These are phyloP conservation scores for Phytophthora tubulina DNA, from an alignment of 352 stramenopile genomes.

Conservation along the genomic window DNA sequence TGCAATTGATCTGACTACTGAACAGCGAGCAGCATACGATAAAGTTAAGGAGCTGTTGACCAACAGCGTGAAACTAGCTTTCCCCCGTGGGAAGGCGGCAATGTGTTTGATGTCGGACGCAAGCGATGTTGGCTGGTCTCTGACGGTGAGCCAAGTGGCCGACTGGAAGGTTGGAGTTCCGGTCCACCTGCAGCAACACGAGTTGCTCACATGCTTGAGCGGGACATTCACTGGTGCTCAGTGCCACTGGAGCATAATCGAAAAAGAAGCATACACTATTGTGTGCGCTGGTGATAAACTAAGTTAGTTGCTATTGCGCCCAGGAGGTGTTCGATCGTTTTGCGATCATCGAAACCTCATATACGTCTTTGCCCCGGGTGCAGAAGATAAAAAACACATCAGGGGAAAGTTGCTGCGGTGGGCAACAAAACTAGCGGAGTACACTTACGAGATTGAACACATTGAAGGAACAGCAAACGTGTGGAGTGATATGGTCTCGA, in stretches of 20 bases:
- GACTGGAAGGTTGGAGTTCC: conserved; percentile 4
- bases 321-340: not conserved
- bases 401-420: not conserved
- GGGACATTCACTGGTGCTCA: not conserved
- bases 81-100: not conserved
- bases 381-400: not conserved
- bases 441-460: not conserved
- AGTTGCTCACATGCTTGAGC: conserved; percentile 5
- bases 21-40: not conserved
- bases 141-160: not conserved
- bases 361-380: not conserved
- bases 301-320: not conserved
- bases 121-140: not conserved
- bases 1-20: not conserved
- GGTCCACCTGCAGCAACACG: not conserved
- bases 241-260: not conserved
- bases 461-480: not conserved
- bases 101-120: not conserved
- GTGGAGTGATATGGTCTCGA: not conserved
- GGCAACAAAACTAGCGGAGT: not conserved
- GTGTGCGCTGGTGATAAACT: not conserved
- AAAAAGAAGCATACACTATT: not conserved
- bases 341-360: not conserved
- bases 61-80: not conserved
- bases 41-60: not conserved